Base-by-base conservation (phyloP, 495 filamentous ascomycete species). In the Collariella sp. region DNA sequence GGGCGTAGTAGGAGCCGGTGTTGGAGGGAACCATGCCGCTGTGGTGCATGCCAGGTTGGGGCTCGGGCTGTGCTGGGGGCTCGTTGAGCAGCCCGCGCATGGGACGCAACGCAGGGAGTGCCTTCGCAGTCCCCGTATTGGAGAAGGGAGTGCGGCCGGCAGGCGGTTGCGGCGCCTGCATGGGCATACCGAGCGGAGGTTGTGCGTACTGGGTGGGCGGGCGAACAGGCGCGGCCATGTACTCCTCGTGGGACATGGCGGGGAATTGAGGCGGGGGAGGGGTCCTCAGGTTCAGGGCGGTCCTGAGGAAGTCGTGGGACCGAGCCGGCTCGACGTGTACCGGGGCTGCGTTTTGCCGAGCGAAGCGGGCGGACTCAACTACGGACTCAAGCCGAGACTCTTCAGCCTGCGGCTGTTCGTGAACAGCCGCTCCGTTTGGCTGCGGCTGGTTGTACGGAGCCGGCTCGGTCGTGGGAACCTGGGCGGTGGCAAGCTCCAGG, bases 91-190 rank as follows among this genome's bases (percentile, higher is more conserved):
- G 38, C 20, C 52, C 56, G 13, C 61, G 64, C 42, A 71, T 62
- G 15, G 72, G 72, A n/a, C 72, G 68, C n/a, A 75, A 44, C 0
- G 72, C 71, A 0, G 72, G 72, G 22, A 75, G 66, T 20, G 62
- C 59, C 29, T 65, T 67, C 44, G 54, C 39, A 16, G 56, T 24
- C 1, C 36, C 54, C 2, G 53, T 43, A 47, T 55, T 63, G n/a
- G 60, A 59, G 22, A 65, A 65, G 3, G 66, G 62, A 3, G 62
- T 63, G 9, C 64, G 59, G 23, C 47, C 52, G 23, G 42, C 26
- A 34, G 55, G n/a, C 16, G 16, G 19, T 41, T 56, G 46, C 19
- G 38, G 24, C 29, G 29, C 29, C 36, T 38, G 40, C 16, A 12
- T 16, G 38, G 38, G 9, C 9, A 29, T 13, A 2, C 44, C n/a